Base-by-base conservation (phyloP, 495 filamentous ascomycete genomes). In the Neurospora sp. region DNA sequence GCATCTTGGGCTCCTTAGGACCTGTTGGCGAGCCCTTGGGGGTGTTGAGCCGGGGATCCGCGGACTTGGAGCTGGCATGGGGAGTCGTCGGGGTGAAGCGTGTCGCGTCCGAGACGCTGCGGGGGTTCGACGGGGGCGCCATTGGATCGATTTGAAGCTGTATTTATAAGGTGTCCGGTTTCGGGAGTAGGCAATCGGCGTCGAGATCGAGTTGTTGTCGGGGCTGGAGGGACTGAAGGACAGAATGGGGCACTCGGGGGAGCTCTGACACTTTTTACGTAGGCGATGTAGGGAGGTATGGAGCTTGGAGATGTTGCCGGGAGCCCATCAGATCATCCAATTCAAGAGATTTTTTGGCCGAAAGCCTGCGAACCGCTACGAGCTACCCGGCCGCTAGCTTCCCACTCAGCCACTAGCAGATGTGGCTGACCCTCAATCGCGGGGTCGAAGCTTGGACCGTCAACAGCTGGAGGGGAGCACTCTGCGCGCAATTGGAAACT, bases 61-160 rank as follows among this genome's bases (percentile, higher is more conserved):
- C 81, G 70, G 89, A 80, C 78, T 93, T 92, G 76, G 92, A 90
- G 82, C 87, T 88, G 75, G 93, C 94, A 85, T 97, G 94, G 18
- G 94, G 94, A 70, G 91, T 92, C 48, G 93, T 97, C 39, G 94
- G 89, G 70, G 95, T 98, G 87, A 99, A 99, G 74, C 95, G 90
- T 80, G 96, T 99, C 73, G 96, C 94, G 84, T 98, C 96, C 76
- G 89, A 90, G 80, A 94, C 91, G 83, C 92, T 94, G 82, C 95
- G 94, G 77, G 94, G 89, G 89, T 94, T 93, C 75, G 72, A 76
- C 20, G 71, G 46, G 59, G 76, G 75, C 40, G 76, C 73, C 76
- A 81, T 76, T 71, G 72, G 35, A 42, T 39, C 37, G 69, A 10
- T 66, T 23, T 31, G 4, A 6, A 44, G n/a, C 27, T 38, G 20